Evolutionary conservation across 2,329 filamentous ascomycete genomes (phyloP), one percentile per base, ranked within the genome.

Genomic region (Monilinia laxa): DNA sequence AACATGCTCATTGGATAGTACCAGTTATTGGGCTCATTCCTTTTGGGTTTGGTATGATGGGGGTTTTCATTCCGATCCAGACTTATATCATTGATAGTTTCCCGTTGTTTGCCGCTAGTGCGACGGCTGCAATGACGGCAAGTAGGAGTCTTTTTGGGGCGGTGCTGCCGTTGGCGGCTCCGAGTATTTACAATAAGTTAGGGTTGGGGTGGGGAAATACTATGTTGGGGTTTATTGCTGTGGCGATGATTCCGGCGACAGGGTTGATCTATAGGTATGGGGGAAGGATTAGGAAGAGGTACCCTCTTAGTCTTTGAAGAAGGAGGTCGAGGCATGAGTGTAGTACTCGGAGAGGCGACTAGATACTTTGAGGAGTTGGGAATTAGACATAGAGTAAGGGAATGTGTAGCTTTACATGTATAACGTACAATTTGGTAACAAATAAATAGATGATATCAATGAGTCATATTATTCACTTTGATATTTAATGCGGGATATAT

Each of bases 161-260:
- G 49, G 79, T 79, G 3, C 79, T 84, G 64, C 83, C 83, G 6
- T 76, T 85, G 1, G 83, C 84, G 60, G 82, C 80, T 0, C 79
- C 80, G 7, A 68, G 69, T n/a, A 75, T 85, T 74, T 84, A 83
- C 68, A 71, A 62, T 0, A 70, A 52, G 10, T 71, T 80, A 14
- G 80, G 79, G 1, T 69, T 78, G 47, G 79, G 79, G 1, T 84
- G 82, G 82, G 82, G 81, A 0, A 82, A 79, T 65, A 79, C 78
- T 3, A 68, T 85, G 58, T 70, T 84, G 25, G 83, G 81, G 0
- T 83, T 84, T 68, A 76, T 85, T 47, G 78, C 80, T 7, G 54
- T 84, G 1, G 79, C 76, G 0, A 75, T 85, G 70, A 79, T 83
- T 47, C 81, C 80, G 0, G 78, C 82, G 9, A 81, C 83, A 16